Evolutionary conservation across 2,329 filamentous ascomycete genomes (phyloP).

Genomic region (Fusarium nodosum): DNA sequence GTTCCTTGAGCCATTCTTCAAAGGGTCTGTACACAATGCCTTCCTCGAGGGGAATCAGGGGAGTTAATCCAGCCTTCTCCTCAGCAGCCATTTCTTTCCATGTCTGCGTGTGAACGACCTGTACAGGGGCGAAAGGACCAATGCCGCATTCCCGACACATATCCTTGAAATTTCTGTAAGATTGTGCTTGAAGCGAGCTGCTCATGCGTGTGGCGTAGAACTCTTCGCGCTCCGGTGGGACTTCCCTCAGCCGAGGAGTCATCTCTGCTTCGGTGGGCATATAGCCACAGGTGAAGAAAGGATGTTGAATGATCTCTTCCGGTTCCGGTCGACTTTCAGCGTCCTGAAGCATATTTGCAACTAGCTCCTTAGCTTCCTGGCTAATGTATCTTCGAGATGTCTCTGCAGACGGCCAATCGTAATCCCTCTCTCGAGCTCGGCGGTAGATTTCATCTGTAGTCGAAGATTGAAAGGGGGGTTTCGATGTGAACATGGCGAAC

Average conservation of each 20-base stretch:
- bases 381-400: conserved; percentile 78
- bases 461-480: conserved; percentile 94
- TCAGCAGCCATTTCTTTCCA: conserved; percentile 78
- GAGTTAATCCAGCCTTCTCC: conserved; percentile 75
- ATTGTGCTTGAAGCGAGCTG: conserved; percentile 60
- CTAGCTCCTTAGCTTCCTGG: conserved; percentile 81
- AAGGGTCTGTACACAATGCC: conserved; percentile 75
- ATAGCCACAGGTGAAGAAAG: conserved; percentile 83
- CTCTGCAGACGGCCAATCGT: conserved; percentile 80
- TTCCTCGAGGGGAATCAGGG: conserved; percentile 71
- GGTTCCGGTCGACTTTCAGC: conserved; percentile 81
- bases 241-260: conserved; percentile 68
- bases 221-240: conserved; percentile 68
- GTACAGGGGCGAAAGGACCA: conserved; percentile 65
- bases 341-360: conserved; percentile 80
- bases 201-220: conserved; percentile 67
- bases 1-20: conserved; percentile 71
- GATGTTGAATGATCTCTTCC: conserved; percentile 82
- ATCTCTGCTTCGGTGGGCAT: conserved; percentile 75
- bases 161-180: conserved; percentile 66
- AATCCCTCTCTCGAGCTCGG: conserved; percentile 77
- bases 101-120: conserved; percentile 66
- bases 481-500: conserved; percentile 96
- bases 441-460: conserved; percentile 89
- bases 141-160: conserved; percentile 71